Conservation (phyloP, 2,329 filamentous ascomycete genomes). For the Fonsecaea nubica region DNA sequence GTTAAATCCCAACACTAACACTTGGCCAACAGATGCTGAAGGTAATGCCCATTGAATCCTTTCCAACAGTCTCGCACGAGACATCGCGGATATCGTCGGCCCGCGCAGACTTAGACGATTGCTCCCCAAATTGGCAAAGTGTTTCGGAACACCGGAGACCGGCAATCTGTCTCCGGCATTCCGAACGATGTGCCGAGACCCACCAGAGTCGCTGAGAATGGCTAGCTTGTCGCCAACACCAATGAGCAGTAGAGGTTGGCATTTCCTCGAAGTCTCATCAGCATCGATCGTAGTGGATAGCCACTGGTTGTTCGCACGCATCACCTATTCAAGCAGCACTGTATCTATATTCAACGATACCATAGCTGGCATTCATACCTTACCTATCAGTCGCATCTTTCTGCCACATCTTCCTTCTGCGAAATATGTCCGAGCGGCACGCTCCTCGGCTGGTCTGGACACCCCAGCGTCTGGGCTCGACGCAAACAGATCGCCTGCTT, state of each 20-base stretch:
- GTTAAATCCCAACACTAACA: conserved; percentile 1
- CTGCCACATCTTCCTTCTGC: neutral
- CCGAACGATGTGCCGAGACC: conserved; percentile 1
- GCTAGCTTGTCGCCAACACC: neutral
- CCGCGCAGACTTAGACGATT: neutral
- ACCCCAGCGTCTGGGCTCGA: neutral
- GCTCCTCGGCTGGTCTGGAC: conserved; percentile 7
- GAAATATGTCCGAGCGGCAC: neutral
- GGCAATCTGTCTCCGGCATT: neutral
- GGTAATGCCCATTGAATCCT: neutral
- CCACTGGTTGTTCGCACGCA: conserved; percentile 1
- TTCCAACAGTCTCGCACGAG: neutral
- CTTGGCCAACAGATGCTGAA: neutral
- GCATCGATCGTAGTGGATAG: neutral
- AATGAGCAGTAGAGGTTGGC: neutral
- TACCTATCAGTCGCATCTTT: neutral
- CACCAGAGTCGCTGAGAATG: conserved; percentile 1
- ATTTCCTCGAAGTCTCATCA: conserved; percentile 4
- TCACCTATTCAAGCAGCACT: conserved; percentile 7
- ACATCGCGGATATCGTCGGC: neutral
- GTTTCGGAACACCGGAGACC: neutral
- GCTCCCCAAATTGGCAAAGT: neutral
- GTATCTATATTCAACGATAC: neutral
- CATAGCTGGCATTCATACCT: neutral
- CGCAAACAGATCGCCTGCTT: conserved; percentile 9